phyloP scores from a whole-genome alignment of 257 asterid genomes.

The Solanum rostratum region DNA sequence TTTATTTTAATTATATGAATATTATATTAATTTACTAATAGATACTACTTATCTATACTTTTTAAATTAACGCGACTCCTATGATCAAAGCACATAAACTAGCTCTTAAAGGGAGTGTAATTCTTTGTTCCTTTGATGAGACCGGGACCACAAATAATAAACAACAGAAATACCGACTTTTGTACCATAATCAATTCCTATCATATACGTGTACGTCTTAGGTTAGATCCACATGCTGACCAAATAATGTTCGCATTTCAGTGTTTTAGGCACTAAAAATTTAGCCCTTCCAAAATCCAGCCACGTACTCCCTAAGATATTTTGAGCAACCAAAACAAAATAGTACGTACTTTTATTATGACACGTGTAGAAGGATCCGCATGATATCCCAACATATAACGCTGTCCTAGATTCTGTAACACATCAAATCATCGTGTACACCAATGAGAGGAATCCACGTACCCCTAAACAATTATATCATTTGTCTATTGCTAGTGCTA shows the following conservation, averaged over 20 bases:
- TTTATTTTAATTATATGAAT: too few relatives aligned
- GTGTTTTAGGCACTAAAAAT: background rate
- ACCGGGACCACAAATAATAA: background rate
- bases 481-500: background rate
- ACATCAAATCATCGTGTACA: background rate
- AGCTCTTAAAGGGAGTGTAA: background rate
- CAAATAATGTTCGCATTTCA: background rate
- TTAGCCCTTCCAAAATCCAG: background rate
- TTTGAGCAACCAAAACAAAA: background rate
- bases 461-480: background rate
- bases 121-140: background rate
- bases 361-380: background rate
- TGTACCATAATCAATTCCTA: background rate
- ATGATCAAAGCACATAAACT: too few relatives aligned
- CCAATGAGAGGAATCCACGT: background rate
- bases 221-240: background rate
- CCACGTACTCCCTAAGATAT: constrained; percentile 11
- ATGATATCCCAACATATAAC: background rate
- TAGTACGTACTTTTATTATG: background rate
- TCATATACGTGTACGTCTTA: background rate
- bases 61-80: too few relatives aligned
- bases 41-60: too few relatives aligned
- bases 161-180: background rate
- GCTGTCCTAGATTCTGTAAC: background rate
- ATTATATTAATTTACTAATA: too few relatives aligned